A percentile compares a stretch with the other conserved stretches of the same genome.
Conservation (phyloP, 805 yeast genomes). For the Monosporozyma siamensis region DNA sequence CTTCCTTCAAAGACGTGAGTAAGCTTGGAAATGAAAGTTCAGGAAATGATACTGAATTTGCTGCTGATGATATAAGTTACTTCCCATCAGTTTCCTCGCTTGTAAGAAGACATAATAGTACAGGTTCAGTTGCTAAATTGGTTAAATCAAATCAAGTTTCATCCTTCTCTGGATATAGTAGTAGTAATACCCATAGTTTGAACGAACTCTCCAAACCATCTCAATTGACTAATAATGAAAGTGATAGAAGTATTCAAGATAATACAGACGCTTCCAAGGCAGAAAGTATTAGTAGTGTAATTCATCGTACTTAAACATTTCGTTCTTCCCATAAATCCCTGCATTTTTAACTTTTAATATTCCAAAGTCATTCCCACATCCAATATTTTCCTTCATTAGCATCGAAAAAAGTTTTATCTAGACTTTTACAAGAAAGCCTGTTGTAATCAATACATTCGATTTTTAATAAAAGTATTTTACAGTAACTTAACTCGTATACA, state of each 20-base stretch:
- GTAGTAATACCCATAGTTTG: neutral
- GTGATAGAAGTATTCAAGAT: neutral
- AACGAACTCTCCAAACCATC: neutral
- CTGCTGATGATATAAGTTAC: slow-evolving; percentile 9
- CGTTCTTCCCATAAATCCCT: neutral
- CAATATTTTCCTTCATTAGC: too few species aligned
- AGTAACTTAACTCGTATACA: neutral
- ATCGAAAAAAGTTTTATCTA: too few species aligned
- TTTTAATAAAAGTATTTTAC: neutral
- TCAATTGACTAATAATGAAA: neutral
- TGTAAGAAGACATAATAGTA: slow-evolving; percentile 13
- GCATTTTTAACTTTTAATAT: neutral
- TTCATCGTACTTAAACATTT: slow-evolving; percentile 5
- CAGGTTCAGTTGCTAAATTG: slow-evolving; percentile 15
- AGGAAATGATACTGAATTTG: slow-evolving; percentile 1
- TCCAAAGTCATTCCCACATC: neutral
- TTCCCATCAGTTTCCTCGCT: slow-evolving; percentile 11
- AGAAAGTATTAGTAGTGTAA: slow-evolving; percentile 12
- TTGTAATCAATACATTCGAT: neutral
- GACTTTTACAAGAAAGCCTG: neutral
- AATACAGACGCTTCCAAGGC: slow-evolving; percentile 3
- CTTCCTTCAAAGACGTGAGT: neutral
- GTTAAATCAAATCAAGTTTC: neutral
- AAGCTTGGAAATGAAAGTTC: neutral
- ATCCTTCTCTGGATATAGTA: neutral